Evolutionary conservation across 2,329 filamentous ascomycete species (phyloP), one percentile per base, ranked within the genome.

Genomic region (Parastagonospora nodorum): DNA sequence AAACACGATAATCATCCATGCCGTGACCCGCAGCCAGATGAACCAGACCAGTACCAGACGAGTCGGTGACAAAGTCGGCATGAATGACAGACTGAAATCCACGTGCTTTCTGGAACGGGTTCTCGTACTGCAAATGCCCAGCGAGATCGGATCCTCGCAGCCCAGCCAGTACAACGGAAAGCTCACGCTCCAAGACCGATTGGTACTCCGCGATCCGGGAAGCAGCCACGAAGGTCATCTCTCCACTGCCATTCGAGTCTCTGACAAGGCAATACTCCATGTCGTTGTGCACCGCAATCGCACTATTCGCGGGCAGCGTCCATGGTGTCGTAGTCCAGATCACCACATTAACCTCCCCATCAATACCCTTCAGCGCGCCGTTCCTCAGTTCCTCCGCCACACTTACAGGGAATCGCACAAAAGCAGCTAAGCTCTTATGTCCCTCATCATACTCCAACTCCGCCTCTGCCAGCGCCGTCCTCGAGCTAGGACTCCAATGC

Each of bases 281-380:
- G 33, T 89, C 85, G 6, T 83, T 78, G 63, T 91, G 86, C 31
- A 97, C 82, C 2, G 91, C 92, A 69, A 99, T 92, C 0, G 90
- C 92, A 68, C 85, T 86, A 71, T 99, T 99, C 2, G 93, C 92
- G 0, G 94, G 93, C 5, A 99, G 78, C 0, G 94, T 99, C 94
- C 94, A 99, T 0, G 94, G 94, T 0, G 94, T 99, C 0, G 94
- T 99, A 2, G 94, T 99, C 94, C 94, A 99, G 44, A 97, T 90
- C n/a, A 94, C 82, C n/a, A 89, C 90, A 69, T 82, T 88, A 9
- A 97, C 27, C 0, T 61, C 51, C 1, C 56, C 57, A 4, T 46
- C 10, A 0, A 70, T 41, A 27, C 32, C 37, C 36, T 48, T 54
- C 43, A 78, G 67, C 16, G 76, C 51, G 5, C 61, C 73, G 7